Percentiles rank a stretch among this genome's conserved stretches.
Conservation (phyloP, 495 filamentous ascomycete species). For the Podospora pseudopauciseta region DNA sequence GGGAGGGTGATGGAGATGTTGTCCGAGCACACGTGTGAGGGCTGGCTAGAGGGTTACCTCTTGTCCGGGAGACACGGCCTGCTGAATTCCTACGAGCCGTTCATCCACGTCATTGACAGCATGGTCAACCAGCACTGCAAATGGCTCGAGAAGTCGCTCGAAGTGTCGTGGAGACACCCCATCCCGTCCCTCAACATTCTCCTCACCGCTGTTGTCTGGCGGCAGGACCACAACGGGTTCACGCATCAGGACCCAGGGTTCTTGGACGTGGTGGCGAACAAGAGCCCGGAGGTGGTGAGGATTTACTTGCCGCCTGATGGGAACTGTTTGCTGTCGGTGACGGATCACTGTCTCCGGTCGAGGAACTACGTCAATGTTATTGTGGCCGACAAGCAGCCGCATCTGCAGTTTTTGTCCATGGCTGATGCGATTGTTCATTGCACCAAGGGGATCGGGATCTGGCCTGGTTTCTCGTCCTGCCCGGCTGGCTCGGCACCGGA, state of each 20-base stretch:
- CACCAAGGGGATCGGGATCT: conserved; percentile 60
- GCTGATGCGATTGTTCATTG: conserved; percentile 64
- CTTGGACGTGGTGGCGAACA: conserved; percentile 71
- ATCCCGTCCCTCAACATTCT: conserved; percentile 70
- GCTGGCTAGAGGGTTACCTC: conserved; percentile 72
- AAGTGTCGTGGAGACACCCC: conserved; percentile 66
- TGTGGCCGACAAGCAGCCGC: conserved; percentile 71
- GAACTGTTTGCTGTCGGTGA: conserved; percentile 65
- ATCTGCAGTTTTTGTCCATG: conserved; percentile 68
- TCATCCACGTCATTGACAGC: conserved; percentile 73
- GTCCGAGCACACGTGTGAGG: conserved; percentile 70
- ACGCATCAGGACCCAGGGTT: conserved; percentile 77
- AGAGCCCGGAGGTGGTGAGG: conserved; percentile 68
- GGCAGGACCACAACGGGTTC: conserved; percentile 77
- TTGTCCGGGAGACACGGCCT: conserved; percentile 67
- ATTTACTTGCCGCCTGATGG: conserved; percentile 75
- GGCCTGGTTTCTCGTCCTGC: conserved; percentile 44
- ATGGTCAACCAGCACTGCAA: conserved; percentile 80
- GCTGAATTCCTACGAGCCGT: conserved; percentile 74
- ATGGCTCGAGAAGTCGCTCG: conserved; percentile 71
- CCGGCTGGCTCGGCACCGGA: conserved; percentile 62
- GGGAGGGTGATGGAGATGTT: conserved; percentile 78
- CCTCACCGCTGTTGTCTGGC: conserved; percentile 69
- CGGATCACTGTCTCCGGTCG: conserved; percentile 65
- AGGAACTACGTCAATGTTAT: conserved; percentile 74